Evolutionary conservation across 306 rosid species (phyloP), one percentile per base, ranked within the genome.

Genomic region (Inga leiocalycina): DNA sequence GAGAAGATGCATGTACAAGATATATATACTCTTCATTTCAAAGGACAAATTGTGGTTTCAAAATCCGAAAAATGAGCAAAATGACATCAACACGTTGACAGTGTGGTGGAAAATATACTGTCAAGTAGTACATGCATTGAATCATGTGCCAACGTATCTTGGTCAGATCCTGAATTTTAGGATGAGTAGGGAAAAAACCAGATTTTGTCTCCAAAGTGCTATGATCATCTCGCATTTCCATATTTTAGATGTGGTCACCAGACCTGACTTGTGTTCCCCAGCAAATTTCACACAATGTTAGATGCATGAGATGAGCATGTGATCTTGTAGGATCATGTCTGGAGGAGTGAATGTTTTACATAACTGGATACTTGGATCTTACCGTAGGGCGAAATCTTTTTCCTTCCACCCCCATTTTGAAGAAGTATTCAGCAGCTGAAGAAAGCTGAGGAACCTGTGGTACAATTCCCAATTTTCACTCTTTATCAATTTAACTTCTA

Each of bases 341-440:
- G 6, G 0, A 62, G 37, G 8, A 62, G 37, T 62, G 68, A 62
- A 62, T 62, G 68, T 62, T 62, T 62, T 62, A 22, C 35, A 22
- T 11, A 11, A 62, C 17, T 61, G 8, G 37, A 22, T 32, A 59
- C 6, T 20, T 59, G 66, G 32, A 78, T 69, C 90, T 85, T 92
- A 95, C 98, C 83, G 98, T 93, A 20, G 98, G 98, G 72, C 98
- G 98, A 84, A 95, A 93, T 84, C 98, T 90, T 81, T 95, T 95
- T 77, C 98, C 98, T 86, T 95, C 98, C 69, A 93, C 97, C 48
- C 98, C 99, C 91, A 93, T 83, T 87, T 91, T 95, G 88, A 95
- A 93, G 84, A 95, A 91, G 87, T 95, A 91, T 77, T 95, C 99
- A 75, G 99, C 99, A 82, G 97, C 95, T 4, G 93, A 91, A 65